A percentile compares a stretch with the other conserved stretches of the same genome.
phyloP scores from a whole-genome alignment of 192 early-diverging fungal species.

The Entomortierella beljakovae region DNA sequence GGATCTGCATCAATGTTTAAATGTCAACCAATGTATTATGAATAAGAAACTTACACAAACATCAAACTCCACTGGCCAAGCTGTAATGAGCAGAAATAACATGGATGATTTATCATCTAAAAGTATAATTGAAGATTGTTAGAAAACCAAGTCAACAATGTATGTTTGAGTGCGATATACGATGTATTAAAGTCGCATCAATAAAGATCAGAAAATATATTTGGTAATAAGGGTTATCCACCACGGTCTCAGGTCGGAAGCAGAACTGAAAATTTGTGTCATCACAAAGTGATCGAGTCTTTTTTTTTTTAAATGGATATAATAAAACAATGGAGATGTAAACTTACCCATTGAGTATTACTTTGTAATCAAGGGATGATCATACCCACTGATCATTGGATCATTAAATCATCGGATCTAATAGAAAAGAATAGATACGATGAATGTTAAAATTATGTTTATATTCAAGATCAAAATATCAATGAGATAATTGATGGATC shows the following conservation, averaged over 20 bases:
- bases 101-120: no score
- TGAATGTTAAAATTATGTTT: neutral
- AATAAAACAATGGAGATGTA: neutral
- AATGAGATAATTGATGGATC: slow-evolving; percentile 36
- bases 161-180: neutral
- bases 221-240: slow-evolving; percentile 51
- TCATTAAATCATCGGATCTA: no score
- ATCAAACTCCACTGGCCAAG: neutral
- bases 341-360: no score
- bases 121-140: no score
- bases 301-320: no score
- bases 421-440: neutral
- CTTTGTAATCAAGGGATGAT: no score
- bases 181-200: neutral
- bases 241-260: slow-evolving; percentile 56
- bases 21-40: neutral
- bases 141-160: no score
- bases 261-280: slow-evolving; percentile 57
- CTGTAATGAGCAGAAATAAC: neutral
- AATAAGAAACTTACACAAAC: slow-evolving; percentile 23
- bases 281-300: slow-evolving; percentile 21
- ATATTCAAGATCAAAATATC: neutral
- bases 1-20: neutral
- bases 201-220: slow-evolving; percentile 51
- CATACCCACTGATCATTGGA: no score